Evolutionary conservation across 768 basidiomycete species (phyloP).

Genomic region (Tephrocybe rancida): DNA sequence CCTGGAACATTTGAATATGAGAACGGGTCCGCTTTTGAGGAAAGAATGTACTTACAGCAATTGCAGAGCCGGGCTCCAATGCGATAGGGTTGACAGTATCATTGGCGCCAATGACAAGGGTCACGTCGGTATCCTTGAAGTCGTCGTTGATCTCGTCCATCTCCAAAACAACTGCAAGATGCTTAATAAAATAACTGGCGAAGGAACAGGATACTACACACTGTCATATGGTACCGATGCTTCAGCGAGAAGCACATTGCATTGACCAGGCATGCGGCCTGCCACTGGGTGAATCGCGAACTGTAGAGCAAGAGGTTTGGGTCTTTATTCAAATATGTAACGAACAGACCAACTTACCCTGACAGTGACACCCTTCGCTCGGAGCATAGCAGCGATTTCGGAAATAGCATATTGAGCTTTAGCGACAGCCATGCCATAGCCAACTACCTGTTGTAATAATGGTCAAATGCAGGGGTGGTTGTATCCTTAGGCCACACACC

Average conservation of each 20-base stretch:
- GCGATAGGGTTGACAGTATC: conserved; percentile 93
- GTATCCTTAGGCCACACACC: conserved; percentile 32
- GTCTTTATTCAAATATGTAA: background rate
- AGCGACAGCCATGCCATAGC: conserved; percentile 92
- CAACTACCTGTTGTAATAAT: conserved; percentile 57
- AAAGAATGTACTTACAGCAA: conserved; percentile 51
- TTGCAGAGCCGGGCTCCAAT: conserved; percentile 82
- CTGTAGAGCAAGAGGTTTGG: conserved; percentile 17
- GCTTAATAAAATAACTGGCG: background rate
- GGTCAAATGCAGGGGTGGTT: conserved; percentile 1
- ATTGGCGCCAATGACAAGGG: conserved; percentile 89
- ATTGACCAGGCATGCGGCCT: conserved; percentile 92
- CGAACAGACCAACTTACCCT: conserved; percentile 39
- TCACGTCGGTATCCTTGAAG: conserved; percentile 87
- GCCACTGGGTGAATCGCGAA: conserved; percentile 92
- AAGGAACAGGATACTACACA: conserved; percentile 31
- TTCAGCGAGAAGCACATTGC: conserved; percentile 89
- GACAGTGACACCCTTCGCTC: conserved; percentile 76
- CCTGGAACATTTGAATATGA: conserved; percentile 35
- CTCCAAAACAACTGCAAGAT: conserved; percentile 74
- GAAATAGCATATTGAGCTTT: conserved; percentile 83
- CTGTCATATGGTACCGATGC: conserved; percentile 91
- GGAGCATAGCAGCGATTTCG: conserved; percentile 75
- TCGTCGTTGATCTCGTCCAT: conserved; percentile 97
- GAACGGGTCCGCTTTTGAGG: background rate